Evolutionary conservation across 1,139 yeast genomes (phyloP).

Genomic region (Torulaspora globosa): DNA sequence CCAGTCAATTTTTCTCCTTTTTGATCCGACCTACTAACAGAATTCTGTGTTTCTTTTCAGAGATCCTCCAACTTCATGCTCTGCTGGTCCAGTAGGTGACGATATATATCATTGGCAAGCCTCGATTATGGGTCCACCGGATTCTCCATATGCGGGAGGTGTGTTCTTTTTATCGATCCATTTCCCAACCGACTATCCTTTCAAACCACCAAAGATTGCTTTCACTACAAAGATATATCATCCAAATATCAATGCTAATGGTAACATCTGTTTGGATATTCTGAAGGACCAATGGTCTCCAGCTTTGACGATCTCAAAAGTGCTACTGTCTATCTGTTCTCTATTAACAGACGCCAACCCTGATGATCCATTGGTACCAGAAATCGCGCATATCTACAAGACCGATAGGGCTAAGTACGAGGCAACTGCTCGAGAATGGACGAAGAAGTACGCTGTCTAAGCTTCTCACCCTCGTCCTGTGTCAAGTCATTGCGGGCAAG

Average conservation of each 20-base stretch:
- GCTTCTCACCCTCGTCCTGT: conserved; percentile 2
- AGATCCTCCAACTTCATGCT: conserved; percentile 98
- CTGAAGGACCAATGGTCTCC: conserved; percentile 66
- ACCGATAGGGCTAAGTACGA: conserved; percentile 92
- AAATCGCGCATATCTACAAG: conserved; percentile 94
- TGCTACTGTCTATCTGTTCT: conserved; percentile 81
- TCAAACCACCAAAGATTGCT: conserved; percentile 89
- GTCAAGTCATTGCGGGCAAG: background rate
- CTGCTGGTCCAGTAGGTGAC: conserved; percentile 98
- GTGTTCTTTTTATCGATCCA: conserved; percentile 87
- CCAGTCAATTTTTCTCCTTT: too few species aligned
- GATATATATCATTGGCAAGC: conserved; percentile 97
- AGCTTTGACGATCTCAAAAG: conserved; percentile 77
- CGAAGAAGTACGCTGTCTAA: conserved; percentile 93
- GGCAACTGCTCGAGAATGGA: conserved; percentile 98
- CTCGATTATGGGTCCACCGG: conserved; percentile 93
- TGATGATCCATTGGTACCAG: conserved; percentile 98
- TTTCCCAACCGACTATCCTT: conserved; percentile 93
- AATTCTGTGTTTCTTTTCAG: conserved; percentile 38
- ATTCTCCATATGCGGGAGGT: conserved; percentile 91
- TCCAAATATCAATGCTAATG: conserved; percentile 85
- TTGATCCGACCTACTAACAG: conserved; percentile 3
- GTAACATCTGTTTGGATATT: conserved; percentile 50
- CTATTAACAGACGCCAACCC: conserved; percentile 96
- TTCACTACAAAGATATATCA: conserved; percentile 88